These are phyloP conservation scores for Aspergillus sp. DNA, from an alignment of 2,329 filamentous ascomycete genomes.

Conservation along the genomic window DNA sequence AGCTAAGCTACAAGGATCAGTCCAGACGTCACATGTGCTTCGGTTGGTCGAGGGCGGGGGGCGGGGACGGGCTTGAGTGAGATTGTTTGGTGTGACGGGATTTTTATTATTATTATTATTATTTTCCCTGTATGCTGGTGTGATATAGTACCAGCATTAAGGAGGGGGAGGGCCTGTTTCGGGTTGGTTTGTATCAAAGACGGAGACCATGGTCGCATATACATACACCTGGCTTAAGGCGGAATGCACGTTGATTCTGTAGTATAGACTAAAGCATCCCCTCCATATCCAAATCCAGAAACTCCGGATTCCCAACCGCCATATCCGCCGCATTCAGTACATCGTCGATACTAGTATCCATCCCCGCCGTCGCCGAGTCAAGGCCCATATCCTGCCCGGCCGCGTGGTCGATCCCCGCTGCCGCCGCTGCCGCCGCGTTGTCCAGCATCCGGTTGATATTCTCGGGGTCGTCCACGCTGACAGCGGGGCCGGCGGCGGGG, in stretches of 20 bases:
- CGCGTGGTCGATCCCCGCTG: conserved; percentile 21
- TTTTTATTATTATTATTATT: no score
- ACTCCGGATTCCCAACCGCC: conserved; percentile 35
- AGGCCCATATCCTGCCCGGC: conserved; percentile 18
- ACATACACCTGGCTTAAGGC: background rate
- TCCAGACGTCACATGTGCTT: no score
- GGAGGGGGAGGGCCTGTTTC: no score
- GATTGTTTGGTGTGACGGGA: no score
- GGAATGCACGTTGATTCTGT: no score
- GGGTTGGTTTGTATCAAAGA: background rate
- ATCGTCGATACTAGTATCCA: conserved; percentile 35
- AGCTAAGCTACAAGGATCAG: no score
- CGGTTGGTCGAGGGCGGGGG: no score
- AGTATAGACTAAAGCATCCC: conserved; percentile 35
- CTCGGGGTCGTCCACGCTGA: conserved; percentile 18
- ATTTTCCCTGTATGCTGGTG: no score
- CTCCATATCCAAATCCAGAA: conserved; percentile 38
- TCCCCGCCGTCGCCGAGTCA: conserved; percentile 15
- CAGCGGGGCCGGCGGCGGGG: conserved; percentile 3
- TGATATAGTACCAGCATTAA: no score
- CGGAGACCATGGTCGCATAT: background rate
- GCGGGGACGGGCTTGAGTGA: no score
- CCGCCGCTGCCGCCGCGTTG: conserved; percentile 27
- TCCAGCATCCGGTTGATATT: conserved; percentile 33
- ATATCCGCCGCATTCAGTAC: conserved; percentile 36